Conservation (phyloP, 352 stramenopile genomes). For the Globisporangium ultimum region DNA sequence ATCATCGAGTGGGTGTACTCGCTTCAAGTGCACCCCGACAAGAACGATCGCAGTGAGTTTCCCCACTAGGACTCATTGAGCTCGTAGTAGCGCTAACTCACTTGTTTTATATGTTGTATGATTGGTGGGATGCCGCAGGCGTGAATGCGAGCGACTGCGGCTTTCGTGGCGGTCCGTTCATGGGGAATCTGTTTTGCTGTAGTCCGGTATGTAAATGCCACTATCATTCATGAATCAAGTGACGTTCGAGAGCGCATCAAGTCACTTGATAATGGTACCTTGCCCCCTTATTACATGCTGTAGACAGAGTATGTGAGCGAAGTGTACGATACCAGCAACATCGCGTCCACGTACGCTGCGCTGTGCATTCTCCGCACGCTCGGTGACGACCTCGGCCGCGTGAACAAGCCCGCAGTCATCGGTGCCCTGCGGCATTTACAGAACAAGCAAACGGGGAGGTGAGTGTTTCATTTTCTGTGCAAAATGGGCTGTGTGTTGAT, state of each 20-base stretch:
- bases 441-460: slow-evolving; percentile 72
- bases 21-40: slow-evolving; percentile 74
- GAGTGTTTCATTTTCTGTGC: neutral
- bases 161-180: slow-evolving; percentile 63
- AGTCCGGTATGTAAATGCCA: slow-evolving; percentile 19
- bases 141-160: slow-evolving; percentile 72
- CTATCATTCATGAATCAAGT: neutral
- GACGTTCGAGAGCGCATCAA: too few relatives aligned
- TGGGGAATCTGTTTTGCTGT: slow-evolving; percentile 60
- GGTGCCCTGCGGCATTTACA: slow-evolving; percentile 62
- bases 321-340: slow-evolving; percentile 80
- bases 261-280: neutral
- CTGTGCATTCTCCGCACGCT: slow-evolving; percentile 84
- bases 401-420: slow-evolving; percentile 72
- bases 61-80: too few relatives aligned
- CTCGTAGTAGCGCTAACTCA: neutral
- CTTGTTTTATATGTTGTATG: neutral
- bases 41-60: slow-evolving; percentile 43
- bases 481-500: too few relatives aligned
- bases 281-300: neutral
- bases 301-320: slow-evolving; percentile 60
- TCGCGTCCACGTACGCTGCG: slow-evolving; percentile 81
- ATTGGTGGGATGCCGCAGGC: slow-evolving; percentile 14
- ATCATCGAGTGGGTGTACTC: slow-evolving; percentile 88
- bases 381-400: slow-evolving; percentile 72